These are phyloP conservation scores for Raffaelea albimanens DNA, from an alignment of 2,329 filamentous ascomycete genomes.

Conservation along the genomic window DNA sequence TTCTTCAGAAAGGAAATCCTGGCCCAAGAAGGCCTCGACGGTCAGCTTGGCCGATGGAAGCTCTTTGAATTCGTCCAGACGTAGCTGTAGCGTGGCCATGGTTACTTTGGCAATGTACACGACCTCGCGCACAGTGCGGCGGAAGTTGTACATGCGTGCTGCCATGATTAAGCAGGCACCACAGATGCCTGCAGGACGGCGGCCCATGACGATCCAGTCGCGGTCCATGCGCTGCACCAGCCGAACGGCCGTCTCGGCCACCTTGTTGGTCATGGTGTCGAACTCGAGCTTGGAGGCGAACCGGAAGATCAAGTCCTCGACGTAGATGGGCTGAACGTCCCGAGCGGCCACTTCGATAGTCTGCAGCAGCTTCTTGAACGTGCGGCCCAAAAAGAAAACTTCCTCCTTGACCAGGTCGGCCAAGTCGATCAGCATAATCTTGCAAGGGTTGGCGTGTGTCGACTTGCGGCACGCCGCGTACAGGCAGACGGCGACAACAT, in stretches of 20 bases:
- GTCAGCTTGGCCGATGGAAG: conserved; percentile 79
- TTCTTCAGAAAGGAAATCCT: conserved; percentile 32
- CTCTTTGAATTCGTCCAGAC: conserved; percentile 81
- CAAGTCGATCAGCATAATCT: conserved; percentile 90
- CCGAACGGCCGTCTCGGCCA: conserved; percentile 78
- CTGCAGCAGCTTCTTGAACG: conserved; percentile 73
- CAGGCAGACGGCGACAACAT: conserved; percentile 81
- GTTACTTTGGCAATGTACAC: conserved; percentile 98
- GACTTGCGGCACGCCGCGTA: conserved; percentile 81
- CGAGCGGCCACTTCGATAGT: conserved; percentile 49
- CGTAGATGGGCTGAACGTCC: conserved; percentile 59
- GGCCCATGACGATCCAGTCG: conserved; percentile 95
- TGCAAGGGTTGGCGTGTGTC: conserved; percentile 50
- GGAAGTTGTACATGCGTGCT: conserved; percentile 96
- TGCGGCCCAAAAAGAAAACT: conserved; percentile 83
- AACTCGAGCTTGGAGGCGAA: conserved; percentile 93
- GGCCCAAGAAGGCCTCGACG: conserved; percentile 72
- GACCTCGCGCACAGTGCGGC: conserved; percentile 82
- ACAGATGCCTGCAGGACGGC: conserved; percentile 86
- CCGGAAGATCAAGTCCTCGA: conserved; percentile 83
- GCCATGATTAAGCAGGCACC: conserved; percentile 91
- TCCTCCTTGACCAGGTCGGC: conserved; percentile 77
- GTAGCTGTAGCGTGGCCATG: conserved; percentile 83
- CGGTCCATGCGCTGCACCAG: conserved; percentile 88
- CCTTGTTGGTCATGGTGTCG: conserved; percentile 66